Evolutionary conservation across 2,329 filamentous ascomycete genomes (phyloP), one percentile per base, ranked within the genome.

Genomic region (Simplicillium aogashimaense): DNA sequence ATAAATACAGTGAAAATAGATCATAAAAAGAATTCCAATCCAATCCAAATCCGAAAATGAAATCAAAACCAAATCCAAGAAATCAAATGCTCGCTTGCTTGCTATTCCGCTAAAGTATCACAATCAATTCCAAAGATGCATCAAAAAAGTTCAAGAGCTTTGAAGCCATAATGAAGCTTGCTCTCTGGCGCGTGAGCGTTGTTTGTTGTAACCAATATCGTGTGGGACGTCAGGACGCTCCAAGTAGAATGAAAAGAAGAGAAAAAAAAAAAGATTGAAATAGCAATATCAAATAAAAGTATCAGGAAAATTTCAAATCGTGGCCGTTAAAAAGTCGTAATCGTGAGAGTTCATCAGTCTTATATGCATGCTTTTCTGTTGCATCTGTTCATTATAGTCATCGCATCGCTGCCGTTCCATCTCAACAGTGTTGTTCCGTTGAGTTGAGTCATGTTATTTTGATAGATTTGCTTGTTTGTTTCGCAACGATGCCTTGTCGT

Each of bases 401-500:
- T 25, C 9, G 20, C 20, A 25, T 25, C 20, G 20, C 20, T 25
- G 20, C 20, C 20, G 20, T 5, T 25, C 20, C 5, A 25, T 25
- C 20, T 25, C 20, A 49, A 35, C 31, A 44, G 35, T 37, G 40
- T 60, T 54, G 47, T 60, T 50, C 9, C 6, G 20, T 25, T 25
- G 20, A 25, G 20, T 25, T 25, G 20, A 25, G 20, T 43, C 43
- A 42, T 41, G 43, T 31, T 38, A 37, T 39, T 41, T 40, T 30
- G 31, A 35, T 12, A 16, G 28, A 30, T 29, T 56, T 50, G 38
- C 43, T 45, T 53, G 53, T 51, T 55, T 51, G 45, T 51, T 45
- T 51, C 55, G 48, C 60, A 60, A 54, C 63, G 43, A 42, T 45
- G 42, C 51, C 45, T 45, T 46, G 20, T 25, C 20, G 20, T 25